phyloP scores from a whole-genome alignment of 495 filamentous ascomycete species.

The Parmelia sp. region DNA sequence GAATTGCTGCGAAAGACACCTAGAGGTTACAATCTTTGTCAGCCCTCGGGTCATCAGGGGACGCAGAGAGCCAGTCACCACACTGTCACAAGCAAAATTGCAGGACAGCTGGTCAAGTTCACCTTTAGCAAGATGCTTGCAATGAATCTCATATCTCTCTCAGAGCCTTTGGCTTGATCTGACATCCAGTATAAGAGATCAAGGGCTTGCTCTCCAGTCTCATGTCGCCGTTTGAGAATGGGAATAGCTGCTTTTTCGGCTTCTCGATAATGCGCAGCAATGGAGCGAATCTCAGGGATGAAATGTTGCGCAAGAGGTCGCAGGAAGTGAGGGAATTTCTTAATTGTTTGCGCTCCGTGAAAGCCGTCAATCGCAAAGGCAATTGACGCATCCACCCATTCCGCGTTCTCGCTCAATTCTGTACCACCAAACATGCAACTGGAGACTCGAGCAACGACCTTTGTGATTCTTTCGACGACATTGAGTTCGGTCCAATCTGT shows the following conservation, averaged over 20 bases:
- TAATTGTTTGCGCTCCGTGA: conserved; percentile 3
- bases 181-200: conserved; percentile 11
- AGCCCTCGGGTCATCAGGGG: background rate
- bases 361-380: conserved; percentile 7
- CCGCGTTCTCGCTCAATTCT: conserved; percentile 2
- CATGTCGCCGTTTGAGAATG: conserved; percentile 5
- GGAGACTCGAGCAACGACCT: conserved; percentile 2
- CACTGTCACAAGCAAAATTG: background rate
- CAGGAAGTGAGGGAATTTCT: conserved; percentile 7
- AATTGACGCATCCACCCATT: conserved; percentile 6
- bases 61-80: background rate
- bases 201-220: background rate
- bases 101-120: conserved; percentile 9
- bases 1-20: conserved; percentile 13
- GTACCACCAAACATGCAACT: conserved; percentile 11
- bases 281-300: conserved; percentile 3
- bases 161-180: conserved; percentile 8
- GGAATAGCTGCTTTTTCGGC: conserved; percentile 11
- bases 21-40: conserved; percentile 1
- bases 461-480: conserved; percentile 3
- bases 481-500: conserved; percentile 12
- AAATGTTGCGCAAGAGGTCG: conserved; percentile 8
- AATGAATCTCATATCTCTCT: conserved; percentile 6
- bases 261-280: conserved; percentile 4
- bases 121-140: conserved; percentile 11